Evolutionary conservation across 2,329 filamentous ascomycete species (phyloP), one percentile per base, ranked within the genome.

Genomic region (Paracoccidioides brasiliensis): DNA sequence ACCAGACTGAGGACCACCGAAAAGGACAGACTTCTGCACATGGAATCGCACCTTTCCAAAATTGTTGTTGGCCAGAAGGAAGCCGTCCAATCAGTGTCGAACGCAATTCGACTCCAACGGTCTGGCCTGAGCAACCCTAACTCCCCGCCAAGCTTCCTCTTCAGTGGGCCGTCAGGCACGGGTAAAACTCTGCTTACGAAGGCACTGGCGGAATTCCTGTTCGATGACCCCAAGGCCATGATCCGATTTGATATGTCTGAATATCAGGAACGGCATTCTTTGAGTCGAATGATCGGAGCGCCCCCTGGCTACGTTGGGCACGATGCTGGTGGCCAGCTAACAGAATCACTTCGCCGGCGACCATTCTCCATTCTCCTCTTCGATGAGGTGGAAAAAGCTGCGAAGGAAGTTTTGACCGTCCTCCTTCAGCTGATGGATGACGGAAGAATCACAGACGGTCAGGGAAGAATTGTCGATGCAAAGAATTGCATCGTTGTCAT

Each of bases 241-340:
- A 95, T 98, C 64, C 86, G 93, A 42, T 95, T 98, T 75, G 93
- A 98, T 70, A 98, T 98, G 93, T 97, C 91, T 4, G 93, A 98
- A 72, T 98, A 98, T 72, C 94, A 98, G 72, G 93, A 98, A 73
- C 85, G 91, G 4, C 93, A 98, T 70, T 86, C 91, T 0, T 81
- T 98, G 12, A 95, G 89, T 69, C 84, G 93, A 58, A 96, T 98
- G 89, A 98, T 98, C 64, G 93, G 93, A 69, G 90, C 93, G 22
- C 93, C 93, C 22, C 93, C 93, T 4, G 93, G 93, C 60, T 98
- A 98, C 63, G 90, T 98, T 57, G 93, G 93, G 14, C 91, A 98
- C 69, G 93, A 98, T 66, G 83, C 93, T 37, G 93, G 93, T 63
- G 93, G 93, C 54, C 93, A 98, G 70, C 81, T 98, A 54, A 98